These are phyloP conservation scores for Phytophthora chlamydospora DNA, from an alignment of 352 stramenopile genomes.

Conservation along the genomic window DNA sequence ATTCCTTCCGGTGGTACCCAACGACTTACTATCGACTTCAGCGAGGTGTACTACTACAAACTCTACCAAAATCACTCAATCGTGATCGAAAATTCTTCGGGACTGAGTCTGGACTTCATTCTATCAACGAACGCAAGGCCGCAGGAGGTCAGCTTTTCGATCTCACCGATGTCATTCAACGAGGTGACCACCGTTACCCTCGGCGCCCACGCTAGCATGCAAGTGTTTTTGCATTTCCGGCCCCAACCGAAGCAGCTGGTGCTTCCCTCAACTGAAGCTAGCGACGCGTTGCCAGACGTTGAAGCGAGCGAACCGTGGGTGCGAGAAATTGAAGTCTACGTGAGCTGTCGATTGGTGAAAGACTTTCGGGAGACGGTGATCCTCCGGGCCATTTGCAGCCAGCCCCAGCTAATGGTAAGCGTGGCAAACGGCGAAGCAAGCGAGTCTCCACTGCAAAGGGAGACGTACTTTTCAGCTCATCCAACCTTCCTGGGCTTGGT, in stretches of 20 bases:
- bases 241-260: conserved; percentile 54
- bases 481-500: conserved; percentile 83
- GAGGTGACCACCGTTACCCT: conserved; percentile 83
- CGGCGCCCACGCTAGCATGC: conserved; percentile 65
- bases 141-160: conserved; percentile 84
- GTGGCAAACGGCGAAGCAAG: conserved; percentile 59
- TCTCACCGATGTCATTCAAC: conserved; percentile 84
- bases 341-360: conserved; percentile 89
- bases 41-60: conserved; percentile 90
- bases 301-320: conserved; percentile 62
- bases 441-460: conserved; percentile 29
- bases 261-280: conserved; percentile 15
- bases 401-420: conserved; percentile 77
- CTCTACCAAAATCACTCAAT: conserved; percentile 91
- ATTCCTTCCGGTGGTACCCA: conserved; percentile 16
- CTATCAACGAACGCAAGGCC: conserved; percentile 81
- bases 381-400: conserved; percentile 77
- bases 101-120: conserved; percentile 87
- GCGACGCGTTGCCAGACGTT: conserved; percentile 12
- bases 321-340: conserved; percentile 88
- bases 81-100: conserved; percentile 87
- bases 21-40: conserved; percentile 81
- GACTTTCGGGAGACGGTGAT: conserved; percentile 89
- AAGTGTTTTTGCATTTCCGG: conserved; percentile 90
- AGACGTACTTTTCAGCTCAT: conserved; percentile 53